Evolutionary conservation across 345 rosid species (phyloP), one percentile per base, ranked within the genome.

Genomic region (Citrus hindsii): DNA sequence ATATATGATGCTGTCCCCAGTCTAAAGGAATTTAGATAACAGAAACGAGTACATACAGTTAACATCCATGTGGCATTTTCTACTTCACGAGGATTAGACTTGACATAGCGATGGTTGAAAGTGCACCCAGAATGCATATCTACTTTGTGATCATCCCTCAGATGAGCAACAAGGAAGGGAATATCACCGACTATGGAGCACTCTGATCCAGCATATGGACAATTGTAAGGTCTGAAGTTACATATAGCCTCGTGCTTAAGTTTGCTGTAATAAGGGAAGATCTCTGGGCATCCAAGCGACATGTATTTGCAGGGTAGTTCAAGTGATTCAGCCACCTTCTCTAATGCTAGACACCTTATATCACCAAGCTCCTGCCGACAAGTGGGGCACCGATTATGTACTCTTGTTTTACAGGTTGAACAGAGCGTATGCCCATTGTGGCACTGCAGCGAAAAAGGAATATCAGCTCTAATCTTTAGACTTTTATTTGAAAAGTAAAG

Each of bases 331-430:
- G 98, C 98, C 32, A 95, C 97, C 84, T 93, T 95, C 83, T 95
- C 99, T 74, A 95, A 77, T 28, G 98, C 98, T 61, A 93, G 85
- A 84, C 99, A 93, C 79, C 99, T 92, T 60, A 93, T 91, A 80
- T 95, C 99, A n/a, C 98, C 98, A 33, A 95, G 98, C 90, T 95
- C 99, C 85, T 93, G 98, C 84, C 99, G 86, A 83, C 99, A 95
- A 62, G 98, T 95, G 27, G 99, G 98, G 62, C 99, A 95, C 25
- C 98, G 89, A 75, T 93, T 95, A 70, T 92, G 97, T 42, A 93
- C 99, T 84, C 93, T 86, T 64, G 83, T 86, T 89, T 95, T 95
- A 86, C 99, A 93, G 64, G 93, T 91, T 69, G 98, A 95, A 82
- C 99, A 95, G 14, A 95, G 92, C 18, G 99, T 95, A 81, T 93